Conservation (phyloP, 2,329 filamentous ascomycete genomes). For the Fusarium coicis region DNA sequence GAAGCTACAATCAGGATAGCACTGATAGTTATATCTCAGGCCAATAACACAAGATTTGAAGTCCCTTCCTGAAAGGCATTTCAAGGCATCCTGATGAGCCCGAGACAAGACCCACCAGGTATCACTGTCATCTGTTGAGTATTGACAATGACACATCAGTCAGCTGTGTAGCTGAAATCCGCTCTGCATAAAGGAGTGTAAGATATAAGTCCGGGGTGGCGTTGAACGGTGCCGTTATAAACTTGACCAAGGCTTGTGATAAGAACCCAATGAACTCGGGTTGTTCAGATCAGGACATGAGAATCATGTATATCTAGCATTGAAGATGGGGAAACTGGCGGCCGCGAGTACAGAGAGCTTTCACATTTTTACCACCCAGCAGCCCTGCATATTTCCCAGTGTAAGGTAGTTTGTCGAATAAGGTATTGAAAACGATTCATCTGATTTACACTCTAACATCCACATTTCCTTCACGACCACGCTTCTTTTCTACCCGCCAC, state of each 20-base stretch:
- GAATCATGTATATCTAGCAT: not conserved
- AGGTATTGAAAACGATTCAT: conserved; percentile 56
- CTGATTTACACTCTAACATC: conserved; percentile 63
- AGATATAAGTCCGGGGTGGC: not conserved
- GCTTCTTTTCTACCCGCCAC: conserved; percentile 54
- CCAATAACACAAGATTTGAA: not conserved
- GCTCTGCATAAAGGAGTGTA: not conserved
- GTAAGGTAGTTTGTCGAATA: conserved; percentile 37
- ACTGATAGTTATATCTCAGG: not conserved
- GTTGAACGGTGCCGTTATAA: not conserved
- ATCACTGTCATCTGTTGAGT: not conserved
- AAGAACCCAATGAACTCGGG: not conserved
- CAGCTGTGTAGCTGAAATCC: not conserved
- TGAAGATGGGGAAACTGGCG: no score
- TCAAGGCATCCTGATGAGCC: not conserved
- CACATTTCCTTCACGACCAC: conserved; percentile 46
- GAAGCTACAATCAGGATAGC: not conserved
- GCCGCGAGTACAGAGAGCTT: not conserved
- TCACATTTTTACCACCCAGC: conserved; percentile 7
- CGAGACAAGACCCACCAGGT: not conserved
- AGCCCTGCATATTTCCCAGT: conserved; percentile 4
- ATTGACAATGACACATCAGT: not conserved
- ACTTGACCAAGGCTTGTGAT: not conserved
- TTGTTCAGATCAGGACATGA: not conserved
- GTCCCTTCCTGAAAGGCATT: not conserved